phyloP scores from a whole-genome alignment of 306 rosid genomes.

The Morella rubra region DNA sequence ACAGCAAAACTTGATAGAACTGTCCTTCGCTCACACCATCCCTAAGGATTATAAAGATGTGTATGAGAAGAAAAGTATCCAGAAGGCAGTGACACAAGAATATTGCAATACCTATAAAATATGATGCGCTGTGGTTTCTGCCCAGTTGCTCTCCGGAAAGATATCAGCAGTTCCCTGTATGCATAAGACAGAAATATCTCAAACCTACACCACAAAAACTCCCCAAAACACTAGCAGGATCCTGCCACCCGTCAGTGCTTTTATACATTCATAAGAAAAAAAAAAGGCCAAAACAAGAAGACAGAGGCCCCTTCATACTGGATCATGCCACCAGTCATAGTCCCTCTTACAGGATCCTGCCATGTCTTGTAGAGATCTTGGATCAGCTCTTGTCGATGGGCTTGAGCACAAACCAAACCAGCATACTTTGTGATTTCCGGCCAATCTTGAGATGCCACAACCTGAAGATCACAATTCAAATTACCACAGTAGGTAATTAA shows the following conservation, averaged over 20 bases:
- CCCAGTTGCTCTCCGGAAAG: constrained; percentile 94
- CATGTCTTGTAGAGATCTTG: constrained; percentile 89
- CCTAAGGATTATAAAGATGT: constrained; percentile 43
- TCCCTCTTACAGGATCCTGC: constrained; percentile 93
- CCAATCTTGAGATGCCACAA: constrained; percentile 99
- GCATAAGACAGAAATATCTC: neutral
- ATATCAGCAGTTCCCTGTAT: constrained; percentile 85
- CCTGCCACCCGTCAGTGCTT: neutral
- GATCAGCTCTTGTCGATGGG: constrained; percentile 93
- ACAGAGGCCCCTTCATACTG: constrained; percentile 41
- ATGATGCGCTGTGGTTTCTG: constrained; percentile 95
- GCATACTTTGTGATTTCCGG: constrained; percentile 96
- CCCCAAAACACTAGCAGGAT: neutral
- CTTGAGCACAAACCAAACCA: constrained; percentile 96
- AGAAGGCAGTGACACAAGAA: too few species aligned
- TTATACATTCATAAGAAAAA: neutral
- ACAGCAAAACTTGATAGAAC: constrained; percentile 86
- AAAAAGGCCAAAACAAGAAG: neutral
- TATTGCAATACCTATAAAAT: constrained; percentile 83
- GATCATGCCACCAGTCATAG: constrained; percentile 90
- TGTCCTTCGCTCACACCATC: constrained; percentile 98
- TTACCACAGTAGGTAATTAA: neutral
- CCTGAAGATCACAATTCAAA: constrained; percentile 38
- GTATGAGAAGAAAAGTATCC: neutral
- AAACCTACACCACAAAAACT: neutral